phyloP scores from a whole-genome alignment of 2,329 filamentous ascomycete genomes.

The Rutstroemia sp. region DNA sequence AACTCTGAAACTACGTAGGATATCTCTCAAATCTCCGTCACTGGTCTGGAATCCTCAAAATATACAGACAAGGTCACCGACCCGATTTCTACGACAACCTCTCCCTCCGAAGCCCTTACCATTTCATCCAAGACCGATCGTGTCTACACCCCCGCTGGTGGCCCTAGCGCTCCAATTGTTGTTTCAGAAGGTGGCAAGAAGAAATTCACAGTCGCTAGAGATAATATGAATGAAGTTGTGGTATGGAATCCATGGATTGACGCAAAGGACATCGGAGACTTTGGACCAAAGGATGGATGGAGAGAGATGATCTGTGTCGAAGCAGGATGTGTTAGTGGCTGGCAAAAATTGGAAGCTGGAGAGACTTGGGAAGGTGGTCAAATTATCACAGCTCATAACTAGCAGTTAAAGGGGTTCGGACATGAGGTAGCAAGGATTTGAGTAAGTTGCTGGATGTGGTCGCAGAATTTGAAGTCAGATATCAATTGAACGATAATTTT shows the following conservation, averaged over 20 bases:
- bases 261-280: constrained; percentile 78
- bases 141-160: constrained; percentile 68
- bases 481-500: too few species aligned
- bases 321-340: constrained; percentile 73
- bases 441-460: neutral
- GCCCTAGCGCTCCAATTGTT: constrained; percentile 48
- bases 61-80: constrained; percentile 80
- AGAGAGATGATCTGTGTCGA: constrained; percentile 94
- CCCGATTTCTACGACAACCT: constrained; percentile 50
- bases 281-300: constrained; percentile 81
- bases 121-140: constrained; percentile 80
- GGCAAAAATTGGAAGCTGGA: constrained; percentile 78
- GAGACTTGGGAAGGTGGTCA: constrained; percentile 54
- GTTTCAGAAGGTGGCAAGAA: constrained; percentile 57
- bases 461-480: too few species aligned
- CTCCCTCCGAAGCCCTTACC: constrained; percentile 49
- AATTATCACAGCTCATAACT: constrained; percentile 9
- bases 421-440: neutral
- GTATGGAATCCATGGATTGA: constrained; percentile 97
- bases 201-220: constrained; percentile 67
- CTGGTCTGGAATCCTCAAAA: constrained; percentile 65
- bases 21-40: constrained; percentile 64
- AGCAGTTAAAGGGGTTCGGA: neutral
- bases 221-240: constrained; percentile 81
- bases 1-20: constrained; percentile 47